Base-by-base conservation (phyloP, 345 rosid genomes). In the Eucalyptus decipiens region DNA sequence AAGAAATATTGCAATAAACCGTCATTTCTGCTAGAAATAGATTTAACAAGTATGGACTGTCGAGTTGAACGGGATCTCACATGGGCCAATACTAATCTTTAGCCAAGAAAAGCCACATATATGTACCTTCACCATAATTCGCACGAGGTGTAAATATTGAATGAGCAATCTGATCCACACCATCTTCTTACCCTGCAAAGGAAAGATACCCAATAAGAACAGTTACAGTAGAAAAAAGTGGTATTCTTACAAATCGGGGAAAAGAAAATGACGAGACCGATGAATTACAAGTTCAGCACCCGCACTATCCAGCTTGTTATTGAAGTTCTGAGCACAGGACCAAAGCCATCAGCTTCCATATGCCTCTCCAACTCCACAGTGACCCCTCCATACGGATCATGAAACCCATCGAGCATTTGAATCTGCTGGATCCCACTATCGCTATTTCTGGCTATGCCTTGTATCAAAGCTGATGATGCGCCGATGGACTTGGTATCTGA, bases 111-210 rank as follows among this genome's bases (percentile, higher is more conserved):
- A 86, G 30, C 40, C 28, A 3, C 7, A 10, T 24, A 87, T 8
- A 30, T 40, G 21, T 89, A 95, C 95, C 96, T 91, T 86, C 88
- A 93, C 92, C 26, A 90, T 89, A 76, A 95, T 43, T 40, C 91
- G 91, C 18, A 95, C 94, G 58, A 95, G 95, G 91, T 92, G 91
- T 50, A 93, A 92, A 80, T 87, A 90, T 86, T 65, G 42, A 80
- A 94, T 91, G 7, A 95, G 93, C 86, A 96, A 60, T 80, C 95
- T 95, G 65, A 97, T 93, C 98, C 98, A 97, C 91, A 97, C 91
- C 19, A 93, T 96, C 60, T 50, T 95, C 91, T 93, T 97, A 52
- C 97, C 97, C 98, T 96, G 88, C 88, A 91, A 47, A 89, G 45
- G 6, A 54, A 16, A 16, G 43, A 52, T 12, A 50, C 51, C 88